A percentile compares a stretch with the other conserved stretches of the same genome.
These are phyloP conservation scores for Aschersonia sp. DNA, from an alignment of 2,329 filamentous ascomycete species.

Conservation along the genomic window DNA sequence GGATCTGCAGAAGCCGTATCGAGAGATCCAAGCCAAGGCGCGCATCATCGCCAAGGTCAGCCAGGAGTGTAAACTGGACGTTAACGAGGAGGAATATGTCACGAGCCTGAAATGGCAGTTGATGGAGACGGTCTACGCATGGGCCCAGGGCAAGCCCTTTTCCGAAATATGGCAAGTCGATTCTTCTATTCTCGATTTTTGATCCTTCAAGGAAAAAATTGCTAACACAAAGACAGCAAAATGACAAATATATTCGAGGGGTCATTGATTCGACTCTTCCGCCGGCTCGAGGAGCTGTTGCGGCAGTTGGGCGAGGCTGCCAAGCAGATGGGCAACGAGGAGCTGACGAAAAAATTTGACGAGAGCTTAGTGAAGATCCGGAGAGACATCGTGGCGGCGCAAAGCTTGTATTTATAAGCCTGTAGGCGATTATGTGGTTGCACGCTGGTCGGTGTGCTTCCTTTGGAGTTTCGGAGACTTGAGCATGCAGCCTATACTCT, in stretches of 20 bases:
- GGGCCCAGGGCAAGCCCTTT: slow-evolving; percentile 84
- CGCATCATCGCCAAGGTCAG: slow-evolving; percentile 84
- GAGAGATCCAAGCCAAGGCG: slow-evolving; percentile 78
- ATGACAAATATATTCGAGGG: slow-evolving; percentile 99
- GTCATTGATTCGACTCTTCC: slow-evolving; percentile 89
- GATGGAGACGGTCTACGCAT: slow-evolving; percentile 90
- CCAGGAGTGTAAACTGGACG: slow-evolving; percentile 78
- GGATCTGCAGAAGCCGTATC: slow-evolving; percentile 71
- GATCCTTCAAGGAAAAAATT: neutral
- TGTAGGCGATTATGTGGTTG: neutral
- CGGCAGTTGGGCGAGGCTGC: slow-evolving; percentile 90
- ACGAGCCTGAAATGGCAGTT: slow-evolving; percentile 83
- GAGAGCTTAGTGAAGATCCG: slow-evolving; percentile 71
- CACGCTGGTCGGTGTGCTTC: no score
- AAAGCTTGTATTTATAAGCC: slow-evolving; percentile 71
- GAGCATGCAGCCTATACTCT: no score
- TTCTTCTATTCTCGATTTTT: neutral
- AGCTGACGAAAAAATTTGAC: slow-evolving; percentile 86
- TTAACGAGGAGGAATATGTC: slow-evolving; percentile 94
- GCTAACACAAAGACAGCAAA: slow-evolving; percentile 46
- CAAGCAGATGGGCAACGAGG: slow-evolving; percentile 96
- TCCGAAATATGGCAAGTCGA: slow-evolving; percentile 78
- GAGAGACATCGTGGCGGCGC: slow-evolving; percentile 86
- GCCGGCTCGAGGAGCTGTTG: slow-evolving; percentile 82
- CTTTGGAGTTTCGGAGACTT: neutral